Evolutionary conservation across 1,284 basidiomycete genomes (phyloP), one percentile per base, ranked within the genome.

Genomic region (Mycena citricolor): DNA sequence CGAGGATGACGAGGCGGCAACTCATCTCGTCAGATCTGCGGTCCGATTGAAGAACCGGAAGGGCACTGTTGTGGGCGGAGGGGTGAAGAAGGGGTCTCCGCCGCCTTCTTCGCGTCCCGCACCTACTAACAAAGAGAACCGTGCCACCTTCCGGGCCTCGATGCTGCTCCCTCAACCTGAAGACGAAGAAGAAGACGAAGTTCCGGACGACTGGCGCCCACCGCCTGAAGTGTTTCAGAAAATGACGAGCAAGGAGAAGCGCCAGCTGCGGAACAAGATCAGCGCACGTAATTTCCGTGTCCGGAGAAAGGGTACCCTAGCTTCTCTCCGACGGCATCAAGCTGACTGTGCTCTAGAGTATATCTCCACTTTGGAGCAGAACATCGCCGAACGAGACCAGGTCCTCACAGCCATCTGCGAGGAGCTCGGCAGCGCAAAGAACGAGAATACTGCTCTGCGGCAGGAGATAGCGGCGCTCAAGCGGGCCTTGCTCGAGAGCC

Each of bases 191-290:
- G 59, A 61, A 37, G 63, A 62, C 40, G 50, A 59, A 52, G 54
- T 57, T 54, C 33, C 64, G n/a, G n/a, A n/a, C n/a, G 86, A 87
- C 52, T 89, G 86, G 86, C 73, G 86, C 44, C 89, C 88, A 2
- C 80, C 82, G 13, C 86, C 92, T 0, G 93, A 97, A 55, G 92
- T 95, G 57, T 97, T 97, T 73, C 87, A 90, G 66, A 97, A 92
- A 68, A 87, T 98, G 74, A 83, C 82, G 11, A 87, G 83, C 61
- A 98, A 97, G 69, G 94, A 97, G 69, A 98, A 98, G 69, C 74
- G 95, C 14, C 95, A 97, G 65, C 73, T 98, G 32, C 70, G 94
- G 46, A 97, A 97, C 73, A 97, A 98, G 81, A 94, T 97, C 52
- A 90, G 85, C 55, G 94, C 95, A 2, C 74, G 94, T 47, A 95